Evolutionary conservation across 768 basidiomycete genomes (phyloP), one percentile per base, ranked within the genome.

Genomic region (Auricularia sp.): DNA sequence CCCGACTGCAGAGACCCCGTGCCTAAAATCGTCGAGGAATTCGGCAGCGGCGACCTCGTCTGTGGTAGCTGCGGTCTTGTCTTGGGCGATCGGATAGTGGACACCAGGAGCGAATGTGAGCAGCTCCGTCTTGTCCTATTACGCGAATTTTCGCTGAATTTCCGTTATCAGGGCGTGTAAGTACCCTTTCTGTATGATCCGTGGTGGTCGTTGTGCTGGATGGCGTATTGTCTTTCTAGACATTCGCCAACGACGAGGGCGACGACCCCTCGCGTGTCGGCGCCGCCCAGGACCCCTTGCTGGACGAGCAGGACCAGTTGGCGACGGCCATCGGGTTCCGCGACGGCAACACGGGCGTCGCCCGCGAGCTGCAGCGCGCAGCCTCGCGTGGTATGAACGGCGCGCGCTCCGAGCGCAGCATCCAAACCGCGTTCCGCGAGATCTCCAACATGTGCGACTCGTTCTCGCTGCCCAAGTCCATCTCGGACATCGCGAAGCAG

Each of bases 221-320:
- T 23, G 29, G 69, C 42, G 10, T 34, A 66, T 44, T 53, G 59
- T 21, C 62, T 61, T 11, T 53, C n/a, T 79, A 98, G 91, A 98
- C 97, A 66, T 99, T 99, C 76, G 97, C 97, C 68, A 97, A 98
- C 73, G 96, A 98, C 71, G 97, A 99, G 80, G 95, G 96, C 67
- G 96, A 98, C 74, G 97, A 99, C 74, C 97, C 97, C 67, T 98
- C 97, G 69, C 97, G 97, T 89, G 97, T 99, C 70, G 97, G 97
- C 78, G 94, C 93, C 63, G 93, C 94, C 54, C 85, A 88, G 21
- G 93, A 98, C 75, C 93, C 95, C 36, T 78, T 95, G 53, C 81
- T 98, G 78, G 93, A 98, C 74, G 94, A 93, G 44, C 88, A 93
- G 70, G 95, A 97, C 71, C 91, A 96, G 74, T 83, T 98, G 59